phyloP scores from a whole-genome alignment of 257 asterid species.

The Solanum chaucha region DNA sequence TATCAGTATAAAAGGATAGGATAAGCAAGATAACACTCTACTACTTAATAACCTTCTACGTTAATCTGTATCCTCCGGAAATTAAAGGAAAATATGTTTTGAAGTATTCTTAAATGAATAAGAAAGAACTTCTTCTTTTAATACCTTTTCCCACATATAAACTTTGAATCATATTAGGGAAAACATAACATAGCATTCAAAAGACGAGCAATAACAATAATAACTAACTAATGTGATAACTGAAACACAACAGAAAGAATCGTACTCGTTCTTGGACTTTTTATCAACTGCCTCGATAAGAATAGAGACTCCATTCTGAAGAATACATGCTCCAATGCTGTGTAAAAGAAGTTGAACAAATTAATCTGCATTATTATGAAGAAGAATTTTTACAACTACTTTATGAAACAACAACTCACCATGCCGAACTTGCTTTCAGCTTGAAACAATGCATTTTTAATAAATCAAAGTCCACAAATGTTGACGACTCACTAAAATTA shows the following conservation, averaged over 20 bases:
- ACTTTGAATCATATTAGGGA: neutral
- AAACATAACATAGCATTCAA: neutral
- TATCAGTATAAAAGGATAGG: neutral
- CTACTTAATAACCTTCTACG: neutral
- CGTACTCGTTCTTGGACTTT: conserved; percentile 5
- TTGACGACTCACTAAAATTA: conserved; percentile 15
- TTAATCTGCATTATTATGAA: neutral
- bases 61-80: neutral
- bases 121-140: neutral
- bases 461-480: conserved; percentile 16
- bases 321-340: conserved; percentile 11
- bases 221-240: too few species aligned
- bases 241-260: neutral
- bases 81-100: neutral
- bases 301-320: neutral
- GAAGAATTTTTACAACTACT: neutral
- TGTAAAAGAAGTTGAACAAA: neutral
- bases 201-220: neutral
- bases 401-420: conserved; percentile 14
- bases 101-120: neutral
- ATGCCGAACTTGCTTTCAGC: conserved; percentile 44
- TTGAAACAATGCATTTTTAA: conserved; percentile 17
- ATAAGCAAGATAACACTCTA: neutral
- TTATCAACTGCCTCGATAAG: neutral
- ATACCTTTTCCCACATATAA: neutral